Evolutionary conservation across 1,284 basidiomycete genomes (phyloP).

Genomic region (Ganoderma lucidum): DNA sequence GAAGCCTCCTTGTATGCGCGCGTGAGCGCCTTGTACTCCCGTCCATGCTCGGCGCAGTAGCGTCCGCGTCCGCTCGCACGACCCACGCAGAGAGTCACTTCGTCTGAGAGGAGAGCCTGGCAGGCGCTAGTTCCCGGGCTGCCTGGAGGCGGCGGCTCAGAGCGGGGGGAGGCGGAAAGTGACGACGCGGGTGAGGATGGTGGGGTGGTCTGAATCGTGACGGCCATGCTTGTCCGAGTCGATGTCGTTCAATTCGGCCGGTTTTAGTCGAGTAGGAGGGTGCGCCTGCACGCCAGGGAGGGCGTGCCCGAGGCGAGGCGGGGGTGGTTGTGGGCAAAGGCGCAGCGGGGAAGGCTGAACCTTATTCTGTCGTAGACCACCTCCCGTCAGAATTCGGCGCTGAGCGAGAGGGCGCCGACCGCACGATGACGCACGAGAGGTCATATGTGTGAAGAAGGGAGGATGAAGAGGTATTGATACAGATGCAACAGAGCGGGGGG

Average conservation of each 20-base stretch:
- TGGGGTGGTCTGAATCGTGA: background rate
- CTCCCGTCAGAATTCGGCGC: background rate
- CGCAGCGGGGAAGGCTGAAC: background rate
- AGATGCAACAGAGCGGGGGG: constrained; percentile 1
- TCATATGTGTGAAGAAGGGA: background rate
- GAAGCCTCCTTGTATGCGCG: constrained; percentile 19
- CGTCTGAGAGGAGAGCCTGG: constrained; percentile 21
- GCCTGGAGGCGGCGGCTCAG: background rate
- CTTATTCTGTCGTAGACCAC: background rate
- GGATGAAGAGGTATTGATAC: constrained; percentile 4
- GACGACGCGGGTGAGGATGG: constrained; percentile 6
- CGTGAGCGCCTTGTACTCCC: constrained; percentile 21
- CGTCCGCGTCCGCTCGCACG: background rate
- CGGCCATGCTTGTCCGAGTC: background rate
- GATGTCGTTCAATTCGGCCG: background rate
- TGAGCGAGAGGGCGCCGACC: background rate
- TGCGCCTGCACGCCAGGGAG: background rate
- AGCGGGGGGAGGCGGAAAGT: background rate
- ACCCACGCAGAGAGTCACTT: constrained; percentile 8
- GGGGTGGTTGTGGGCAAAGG: constrained; percentile 3
- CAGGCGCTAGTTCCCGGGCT: background rate
- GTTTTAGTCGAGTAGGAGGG: background rate
- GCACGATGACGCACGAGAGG: background rate
- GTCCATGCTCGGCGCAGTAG: constrained; percentile 15
- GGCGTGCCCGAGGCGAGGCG: constrained; percentile 8